Evolutionary conservation across 116 monocot species (phyloP).

Genomic region (Thalassia testudinum): DNA sequence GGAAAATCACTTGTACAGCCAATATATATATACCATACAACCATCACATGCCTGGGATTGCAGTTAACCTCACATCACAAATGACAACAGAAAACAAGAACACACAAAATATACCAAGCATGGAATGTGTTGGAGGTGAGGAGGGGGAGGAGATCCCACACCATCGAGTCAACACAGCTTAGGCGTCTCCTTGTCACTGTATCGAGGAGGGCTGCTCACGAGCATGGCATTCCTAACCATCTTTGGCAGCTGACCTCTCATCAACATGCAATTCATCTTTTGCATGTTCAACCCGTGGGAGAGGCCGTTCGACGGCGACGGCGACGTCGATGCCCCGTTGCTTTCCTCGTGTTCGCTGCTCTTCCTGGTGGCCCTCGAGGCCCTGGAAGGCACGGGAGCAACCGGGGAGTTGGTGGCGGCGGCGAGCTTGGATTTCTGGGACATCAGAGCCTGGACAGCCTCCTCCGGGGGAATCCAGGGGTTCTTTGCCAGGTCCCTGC

Average conservation of each 20-base stretch:
- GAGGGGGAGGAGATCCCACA: too few relatives aligned
- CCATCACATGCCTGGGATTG: too few relatives aligned
- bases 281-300: conserved; percentile 38
- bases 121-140: too few relatives aligned
- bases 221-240: conserved; percentile 13
- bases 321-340: background rate
- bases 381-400: background rate
- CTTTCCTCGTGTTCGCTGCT: background rate
- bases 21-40: too few relatives aligned
- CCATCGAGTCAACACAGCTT: conserved; percentile 8
- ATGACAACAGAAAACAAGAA: too few relatives aligned
- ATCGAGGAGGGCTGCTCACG: too few relatives aligned
- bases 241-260: conserved; percentile 62
- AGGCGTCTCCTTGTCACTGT: conserved; percentile 4
- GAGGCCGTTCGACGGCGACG: background rate
- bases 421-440: conserved; percentile 39
- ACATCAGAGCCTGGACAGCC: conserved; percentile 69
- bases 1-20: too few relatives aligned
- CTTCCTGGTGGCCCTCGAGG: background rate
- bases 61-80: too few relatives aligned
- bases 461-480: conserved; percentile 63
- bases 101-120: too few relatives aligned
- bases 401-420: background rate
- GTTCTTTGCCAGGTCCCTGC: conserved; percentile 88
- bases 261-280: conserved; percentile 58